Conservation (phyloP, 257 asterid species). For the Scutellaria baicalensis region DNA sequence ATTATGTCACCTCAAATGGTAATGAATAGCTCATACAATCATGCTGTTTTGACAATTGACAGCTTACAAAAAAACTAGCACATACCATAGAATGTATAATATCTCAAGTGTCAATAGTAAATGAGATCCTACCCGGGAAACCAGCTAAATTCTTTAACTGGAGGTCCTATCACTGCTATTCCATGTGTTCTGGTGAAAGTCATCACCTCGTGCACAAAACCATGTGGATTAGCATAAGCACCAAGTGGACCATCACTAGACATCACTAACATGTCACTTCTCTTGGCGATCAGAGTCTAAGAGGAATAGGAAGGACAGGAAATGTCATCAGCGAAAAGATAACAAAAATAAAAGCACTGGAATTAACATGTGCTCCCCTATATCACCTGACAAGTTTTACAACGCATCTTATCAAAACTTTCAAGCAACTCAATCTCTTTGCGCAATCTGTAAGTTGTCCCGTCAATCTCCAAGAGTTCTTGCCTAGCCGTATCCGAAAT, state of each 20-base stretch:
- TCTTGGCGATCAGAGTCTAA: constrained; percentile 66
- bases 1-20: background rate
- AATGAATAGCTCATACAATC: background rate
- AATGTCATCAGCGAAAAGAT: background rate
- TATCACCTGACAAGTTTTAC: constrained; percentile 83
- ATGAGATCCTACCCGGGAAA: constrained; percentile 77
- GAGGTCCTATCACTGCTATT: constrained; percentile 61
- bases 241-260: constrained; percentile 97
- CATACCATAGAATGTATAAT: background rate
- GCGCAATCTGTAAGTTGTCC: constrained; percentile 81
- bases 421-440: constrained; percentile 89
- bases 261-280: constrained; percentile 94
- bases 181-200: constrained; percentile 60
- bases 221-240: constrained; percentile 82
- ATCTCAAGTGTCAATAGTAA: background rate
- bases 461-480: constrained; percentile 97
- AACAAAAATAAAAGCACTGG: background rate
- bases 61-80: background rate
- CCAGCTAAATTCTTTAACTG: constrained; percentile 85
- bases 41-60: background rate
- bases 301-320: constrained; percentile 6
- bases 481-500: constrained; percentile 82
- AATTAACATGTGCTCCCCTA: background rate
- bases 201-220: constrained; percentile 91
- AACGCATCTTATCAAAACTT: constrained; percentile 68